Evolutionary conservation across 108 stramenopile species (phyloP), one percentile per base, ranked within the genome.

Genomic region (Skeletonema costatum): DNA sequence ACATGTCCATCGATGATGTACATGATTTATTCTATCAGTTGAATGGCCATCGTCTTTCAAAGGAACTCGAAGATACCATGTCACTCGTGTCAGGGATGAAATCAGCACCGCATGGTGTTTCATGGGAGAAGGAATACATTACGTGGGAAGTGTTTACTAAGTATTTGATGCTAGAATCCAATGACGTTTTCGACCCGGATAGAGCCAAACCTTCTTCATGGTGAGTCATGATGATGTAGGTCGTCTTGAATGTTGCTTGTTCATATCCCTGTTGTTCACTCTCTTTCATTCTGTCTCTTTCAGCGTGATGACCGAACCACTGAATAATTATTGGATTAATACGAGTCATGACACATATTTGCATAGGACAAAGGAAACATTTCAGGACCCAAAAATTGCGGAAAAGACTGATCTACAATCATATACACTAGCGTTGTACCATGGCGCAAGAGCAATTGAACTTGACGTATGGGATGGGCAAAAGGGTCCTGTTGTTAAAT

Each of bases 271-370:
- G 25, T 56, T 29, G 21, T 10, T 56, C 2, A 56, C 25, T 29
- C 53, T 29, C 53, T 25, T 53, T 53, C 4, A 8, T 9, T 53
- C 8, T 25, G 8, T 29, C 7, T n/a, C n/a, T 96, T 56, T 98
- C 21, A 56, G 60, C 11, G 42, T 60, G 70, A 88, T 92, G 90
- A 78, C 77, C 36, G 68, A 77, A 36, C 96, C 97, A 11, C 73
- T 99, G 31, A 87, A 90, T 30, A 68, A 95, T 50, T 99, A 98
- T 75, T 99, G 89, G 88, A 94, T 98, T 71, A 94, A 97, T 62
- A 90, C 96, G 7, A 88, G 88, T 61, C 99, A 99, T 91, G 99
- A 99, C 69, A 97, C 98, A 1, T 99, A 99, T 74, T 82, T 98
- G 19, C 93, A 93, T 97, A 98, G 80, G 93, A 84, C 91, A 14